Conservation (phyloP, 768 basidiomycete species). For the Mycena metata region DNA sequence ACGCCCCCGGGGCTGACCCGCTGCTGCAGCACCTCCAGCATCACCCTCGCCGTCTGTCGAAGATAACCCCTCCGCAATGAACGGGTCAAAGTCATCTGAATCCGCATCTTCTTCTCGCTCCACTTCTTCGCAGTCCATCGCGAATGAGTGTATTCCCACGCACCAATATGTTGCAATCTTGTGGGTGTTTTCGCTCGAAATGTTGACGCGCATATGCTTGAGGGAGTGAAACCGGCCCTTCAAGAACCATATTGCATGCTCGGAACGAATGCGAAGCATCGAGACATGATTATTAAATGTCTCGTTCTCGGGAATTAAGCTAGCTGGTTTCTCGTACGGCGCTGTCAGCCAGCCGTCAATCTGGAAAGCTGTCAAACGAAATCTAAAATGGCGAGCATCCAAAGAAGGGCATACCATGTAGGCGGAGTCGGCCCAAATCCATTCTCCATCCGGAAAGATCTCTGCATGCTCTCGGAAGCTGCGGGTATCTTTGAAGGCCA, state of each 20-base stretch:
- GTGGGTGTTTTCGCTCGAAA: slow-evolving; percentile 29
- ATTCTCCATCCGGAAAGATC: slow-evolving; percentile 45
- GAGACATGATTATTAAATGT: slow-evolving; percentile 4
- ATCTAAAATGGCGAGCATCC: too few relatives aligned
- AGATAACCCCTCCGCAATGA: slow-evolving; percentile 17
- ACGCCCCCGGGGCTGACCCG: not conserved
- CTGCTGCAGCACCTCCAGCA: not conserved
- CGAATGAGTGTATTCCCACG: slow-evolving; percentile 42
- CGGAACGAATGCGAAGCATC: slow-evolving; percentile 5
- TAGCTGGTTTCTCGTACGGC: slow-evolving; percentile 3
- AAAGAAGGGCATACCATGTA: slow-evolving; percentile 49
- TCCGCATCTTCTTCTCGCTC: slow-evolving; percentile 27
- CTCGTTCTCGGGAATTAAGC: slow-evolving; percentile 8
- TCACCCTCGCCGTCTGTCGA: not conserved
- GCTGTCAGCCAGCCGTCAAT: slow-evolving; percentile 6
- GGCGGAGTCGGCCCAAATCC: slow-evolving; percentile 56
- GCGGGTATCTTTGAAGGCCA: slow-evolving; percentile 46
- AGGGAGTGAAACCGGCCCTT: slow-evolving; percentile 17
- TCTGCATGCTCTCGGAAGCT: slow-evolving; percentile 39
- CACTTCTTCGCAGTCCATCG: slow-evolving; percentile 39
- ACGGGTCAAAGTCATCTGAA: slow-evolving; percentile 12
- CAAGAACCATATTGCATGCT: slow-evolving; percentile 17
- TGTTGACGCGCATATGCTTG: slow-evolving; percentile 6
- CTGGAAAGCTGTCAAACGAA: slow-evolving; percentile 1
- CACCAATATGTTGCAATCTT: slow-evolving; percentile 42